Evolutionary conservation across 2,329 filamentous ascomycete species (phyloP), one percentile per base, ranked within the genome.

Genomic region (Botryotinia convoluta): DNA sequence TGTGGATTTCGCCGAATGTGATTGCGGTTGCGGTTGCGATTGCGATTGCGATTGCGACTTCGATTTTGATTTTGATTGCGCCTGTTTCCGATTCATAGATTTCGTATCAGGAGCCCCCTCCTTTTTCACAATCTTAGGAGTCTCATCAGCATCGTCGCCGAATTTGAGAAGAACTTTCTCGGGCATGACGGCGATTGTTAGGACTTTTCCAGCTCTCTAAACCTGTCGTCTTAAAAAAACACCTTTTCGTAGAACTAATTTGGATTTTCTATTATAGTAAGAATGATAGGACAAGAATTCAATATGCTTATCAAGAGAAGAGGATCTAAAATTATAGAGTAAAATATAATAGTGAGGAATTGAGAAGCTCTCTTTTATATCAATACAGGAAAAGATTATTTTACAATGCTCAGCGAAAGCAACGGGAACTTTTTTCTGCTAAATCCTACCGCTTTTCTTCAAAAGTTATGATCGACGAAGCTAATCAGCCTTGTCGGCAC

Each of bases 111-210:
- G 57, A 57, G 18, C 4, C 10, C 10, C 6, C 48, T 18, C 37
- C n/a, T 0, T 45, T 29, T 62, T 20, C 32, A 48, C 9, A 44
- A 63, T 29, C 26, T 70, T 44, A 16, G 54, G n/a, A 18, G 16
- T 22, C n/a, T 70, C 72, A 37, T 48, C 73, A 45, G 39, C 62
- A 16, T 81, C 79, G 61, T 82, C 81, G 29, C 77, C 79, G 74
- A 85, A 84, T 48, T 80, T 80, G 22, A 79, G 82, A 73, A 81
- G 81, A 18, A 84, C 80, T 75, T 82, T 81, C 78, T 84, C 83
- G 42, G 83, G 83, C 84, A 85, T 85, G 44, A 44, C 57, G 42
- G 39, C 32, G 32, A 70, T 22, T 45, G n/a, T 14, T 7, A 29
- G 60, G 60, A 62, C 16, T n/a, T n/a, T 22, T n/a, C 35, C 35